Evolutionary conservation across 2,329 filamentous ascomycete species (phyloP).

Genomic region (Beauveria caledonica): DNA sequence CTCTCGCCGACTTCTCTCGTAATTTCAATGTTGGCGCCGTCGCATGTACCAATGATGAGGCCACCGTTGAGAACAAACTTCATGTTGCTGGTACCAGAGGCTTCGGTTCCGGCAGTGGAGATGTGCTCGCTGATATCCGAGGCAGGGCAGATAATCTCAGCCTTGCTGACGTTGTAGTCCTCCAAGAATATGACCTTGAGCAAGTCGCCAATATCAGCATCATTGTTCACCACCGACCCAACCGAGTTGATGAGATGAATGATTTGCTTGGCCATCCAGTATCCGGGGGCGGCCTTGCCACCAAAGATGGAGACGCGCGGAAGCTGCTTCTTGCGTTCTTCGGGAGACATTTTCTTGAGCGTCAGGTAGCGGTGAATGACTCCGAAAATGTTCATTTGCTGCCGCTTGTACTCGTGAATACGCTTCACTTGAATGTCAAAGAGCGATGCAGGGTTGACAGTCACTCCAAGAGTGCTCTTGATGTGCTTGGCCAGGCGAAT

Average conservation of each 20-base stretch:
- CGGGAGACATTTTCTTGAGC: slow-evolving; percentile 76
- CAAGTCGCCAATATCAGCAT: slow-evolving; percentile 83
- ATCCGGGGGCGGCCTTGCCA: slow-evolving; percentile 93
- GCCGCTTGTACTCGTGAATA: slow-evolving; percentile 98
- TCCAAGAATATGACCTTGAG: slow-evolving; percentile 96
- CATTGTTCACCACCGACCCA: slow-evolving; percentile 82
- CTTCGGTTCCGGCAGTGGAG: slow-evolving; percentile 91
- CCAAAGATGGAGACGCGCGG: slow-evolving; percentile 94
- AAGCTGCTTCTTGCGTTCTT: slow-evolving; percentile 77
- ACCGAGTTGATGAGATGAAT: slow-evolving; percentile 96
- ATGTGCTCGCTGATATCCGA: slow-evolving; percentile 98
- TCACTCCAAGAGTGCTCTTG: slow-evolving; percentile 68
- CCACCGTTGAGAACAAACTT: slow-evolving; percentile 98
- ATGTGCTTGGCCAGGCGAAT: slow-evolving; percentile 86
- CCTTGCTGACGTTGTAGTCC: slow-evolving; percentile 99
- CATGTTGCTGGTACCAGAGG: slow-evolving; percentile 92
- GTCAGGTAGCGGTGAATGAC: slow-evolving; percentile 90
- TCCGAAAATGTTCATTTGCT: slow-evolving; percentile 98
- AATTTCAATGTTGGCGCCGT: slow-evolving; percentile 97
- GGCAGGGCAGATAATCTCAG: slow-evolving; percentile 89
- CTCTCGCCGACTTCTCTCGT: slow-evolving; percentile 93
- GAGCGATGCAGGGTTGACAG: slow-evolving; percentile 77
- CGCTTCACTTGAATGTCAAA: slow-evolving; percentile 99
- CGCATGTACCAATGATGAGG: slow-evolving; percentile 94
- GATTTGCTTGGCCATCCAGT: slow-evolving; percentile 99